Percentiles rank a stretch among this genome's conserved stretches.
Conservation (phyloP, 2,329 filamentous ascomycete species). For the Penicillium sp. region DNA sequence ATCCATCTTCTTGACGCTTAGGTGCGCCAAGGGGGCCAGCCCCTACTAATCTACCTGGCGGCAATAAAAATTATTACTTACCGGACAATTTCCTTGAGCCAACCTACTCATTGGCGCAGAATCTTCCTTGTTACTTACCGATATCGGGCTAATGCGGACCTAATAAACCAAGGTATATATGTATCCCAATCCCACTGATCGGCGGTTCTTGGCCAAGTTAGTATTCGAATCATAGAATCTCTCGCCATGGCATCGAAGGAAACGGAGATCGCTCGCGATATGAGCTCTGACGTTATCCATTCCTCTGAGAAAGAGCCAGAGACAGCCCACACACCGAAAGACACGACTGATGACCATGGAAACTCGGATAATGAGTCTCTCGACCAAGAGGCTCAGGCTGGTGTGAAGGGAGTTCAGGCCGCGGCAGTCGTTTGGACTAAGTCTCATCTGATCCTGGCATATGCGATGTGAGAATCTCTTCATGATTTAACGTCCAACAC, state of each 20-base stretch:
- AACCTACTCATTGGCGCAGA: neutral
- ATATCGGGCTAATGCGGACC: neutral
- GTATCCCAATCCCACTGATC: neutral
- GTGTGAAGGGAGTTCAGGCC: slow-evolving; percentile 14
- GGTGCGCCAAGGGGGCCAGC: neutral
- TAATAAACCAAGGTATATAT: neutral
- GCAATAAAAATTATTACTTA: neutral
- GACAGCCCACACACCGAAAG: neutral
- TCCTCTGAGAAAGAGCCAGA: neutral
- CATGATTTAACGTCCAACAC: too few species aligned
- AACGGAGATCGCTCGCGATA: neutral
- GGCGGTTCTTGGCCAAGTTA: neutral
- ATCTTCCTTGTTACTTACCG: neutral
- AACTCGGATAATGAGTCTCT: slow-evolving; percentile 5
- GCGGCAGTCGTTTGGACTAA: slow-evolving; percentile 12
- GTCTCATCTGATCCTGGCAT: slow-evolving; percentile 12
- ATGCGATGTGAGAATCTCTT: slow-evolving; percentile 7
- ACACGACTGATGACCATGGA: neutral
- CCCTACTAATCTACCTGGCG: neutral
- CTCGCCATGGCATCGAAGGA: neutral
- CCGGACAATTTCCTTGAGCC: neutral
- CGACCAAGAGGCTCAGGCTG: slow-evolving; percentile 15
- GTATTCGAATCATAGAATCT: neutral
- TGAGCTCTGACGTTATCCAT: neutral
- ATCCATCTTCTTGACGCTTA: neutral